phyloP scores from a whole-genome alignment of 2,329 filamentous ascomycete species.

The Botrytis fabae region DNA sequence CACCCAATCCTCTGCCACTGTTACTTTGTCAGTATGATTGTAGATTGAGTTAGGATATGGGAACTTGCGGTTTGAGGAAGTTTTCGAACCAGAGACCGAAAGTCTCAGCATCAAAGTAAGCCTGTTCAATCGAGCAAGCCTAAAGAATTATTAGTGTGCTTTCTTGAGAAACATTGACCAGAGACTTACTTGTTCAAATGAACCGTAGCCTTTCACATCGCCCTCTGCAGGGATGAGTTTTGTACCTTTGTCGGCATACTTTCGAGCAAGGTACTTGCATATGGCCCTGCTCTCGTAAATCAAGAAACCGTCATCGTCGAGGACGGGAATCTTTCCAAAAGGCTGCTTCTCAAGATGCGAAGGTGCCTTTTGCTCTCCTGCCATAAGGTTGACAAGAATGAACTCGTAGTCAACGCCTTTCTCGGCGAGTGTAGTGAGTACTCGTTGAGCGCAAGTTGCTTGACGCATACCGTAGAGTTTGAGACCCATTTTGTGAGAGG shows the following conservation, averaged over 20 bases:
- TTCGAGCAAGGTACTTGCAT: slow-evolving; percentile 36
- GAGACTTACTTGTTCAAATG: slow-evolving; percentile 26
- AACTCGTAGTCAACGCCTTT: slow-evolving; percentile 39
- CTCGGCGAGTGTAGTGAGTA: slow-evolving; percentile 38
- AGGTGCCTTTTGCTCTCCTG: slow-evolving; percentile 36
- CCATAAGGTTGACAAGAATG: slow-evolving; percentile 33
- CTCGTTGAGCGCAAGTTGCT: slow-evolving; percentile 38
- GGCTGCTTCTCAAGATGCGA: slow-evolving; percentile 37
- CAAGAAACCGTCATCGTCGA: slow-evolving; percentile 41
- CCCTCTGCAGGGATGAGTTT: slow-evolving; percentile 33
- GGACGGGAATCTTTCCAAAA: slow-evolving; percentile 43
- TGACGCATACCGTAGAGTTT: slow-evolving; percentile 38
- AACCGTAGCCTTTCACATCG: slow-evolving; percentile 34
- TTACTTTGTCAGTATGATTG: not conserved
- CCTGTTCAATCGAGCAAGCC: slow-evolving; percentile 8
- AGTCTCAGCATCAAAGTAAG: not conserved
- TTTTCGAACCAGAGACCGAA: slow-evolving; percentile 6
- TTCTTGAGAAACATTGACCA: too few species aligned
- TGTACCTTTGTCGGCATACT: slow-evolving; percentile 38
- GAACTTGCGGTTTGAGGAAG: slow-evolving; percentile 4
- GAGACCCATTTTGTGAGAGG: slow-evolving; percentile 37
- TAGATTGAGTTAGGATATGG: not conserved
- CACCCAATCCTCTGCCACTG: not conserved
- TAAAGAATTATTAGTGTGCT: not conserved
- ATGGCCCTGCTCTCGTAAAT: slow-evolving; percentile 39